Conservation (phyloP, 179 eudicot species). For the Drosera spatulata region DNA sequence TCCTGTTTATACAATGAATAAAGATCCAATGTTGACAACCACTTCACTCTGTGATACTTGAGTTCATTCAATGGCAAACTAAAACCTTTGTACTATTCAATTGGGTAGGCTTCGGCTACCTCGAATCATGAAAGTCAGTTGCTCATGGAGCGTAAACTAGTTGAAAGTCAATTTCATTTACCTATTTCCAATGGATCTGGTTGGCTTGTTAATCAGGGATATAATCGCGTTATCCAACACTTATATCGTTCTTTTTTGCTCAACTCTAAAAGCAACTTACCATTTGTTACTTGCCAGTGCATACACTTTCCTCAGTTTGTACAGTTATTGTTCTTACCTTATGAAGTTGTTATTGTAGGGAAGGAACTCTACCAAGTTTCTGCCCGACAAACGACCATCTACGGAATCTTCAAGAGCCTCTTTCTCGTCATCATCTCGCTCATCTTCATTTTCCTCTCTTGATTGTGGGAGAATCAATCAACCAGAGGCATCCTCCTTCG, state of each 20-base stretch:
- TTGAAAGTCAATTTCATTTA: no score
- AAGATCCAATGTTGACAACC: no score
- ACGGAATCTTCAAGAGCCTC: conserved; percentile 77
- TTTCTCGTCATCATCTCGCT: conserved; percentile 69
- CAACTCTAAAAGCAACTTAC: no score
- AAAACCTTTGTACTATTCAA: neutral
- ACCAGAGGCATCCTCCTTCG: conserved; percentile 54
- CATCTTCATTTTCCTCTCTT: conserved; percentile 88
- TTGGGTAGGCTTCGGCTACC: neutral
- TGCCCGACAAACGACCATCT: conserved; percentile 51
- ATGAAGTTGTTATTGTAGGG: conserved; percentile 51
- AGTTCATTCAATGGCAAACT: neutral
- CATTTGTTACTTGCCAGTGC: no score
- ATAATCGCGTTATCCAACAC: no score
- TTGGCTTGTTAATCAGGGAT: no score
- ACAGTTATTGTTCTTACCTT: conserved; percentile 10
- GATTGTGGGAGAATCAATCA: conserved; percentile 58
- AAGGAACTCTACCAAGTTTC: conserved; percentile 31
- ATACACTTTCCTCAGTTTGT: neutral
- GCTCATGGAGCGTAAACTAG: no score
- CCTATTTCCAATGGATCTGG: no score
- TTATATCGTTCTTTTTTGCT: no score
- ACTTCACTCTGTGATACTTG: neutral
- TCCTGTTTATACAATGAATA: no score
- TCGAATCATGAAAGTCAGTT: no score